Evolutionary conservation across 2,329 filamentous ascomycete genomes (phyloP).

Genomic region (Fusarium mexicanum): DNA sequence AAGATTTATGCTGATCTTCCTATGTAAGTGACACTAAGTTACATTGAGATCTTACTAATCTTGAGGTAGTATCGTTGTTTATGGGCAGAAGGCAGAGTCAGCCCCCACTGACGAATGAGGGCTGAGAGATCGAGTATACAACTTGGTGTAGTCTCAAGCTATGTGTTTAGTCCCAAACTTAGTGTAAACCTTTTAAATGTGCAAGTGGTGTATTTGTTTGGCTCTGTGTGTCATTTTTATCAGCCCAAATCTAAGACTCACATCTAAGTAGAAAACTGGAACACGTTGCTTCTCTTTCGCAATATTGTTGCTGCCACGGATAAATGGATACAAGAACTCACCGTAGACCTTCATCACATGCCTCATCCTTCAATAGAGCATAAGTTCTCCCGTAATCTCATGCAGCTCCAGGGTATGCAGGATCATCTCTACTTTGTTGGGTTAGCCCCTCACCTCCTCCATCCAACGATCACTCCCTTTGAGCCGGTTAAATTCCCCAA

Average conservation of each 20-base stretch:
- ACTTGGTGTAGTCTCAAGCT: background rate
- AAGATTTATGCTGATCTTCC: background rate
- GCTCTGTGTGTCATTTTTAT: accelerated
- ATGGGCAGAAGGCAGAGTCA: background rate
- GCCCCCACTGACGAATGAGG: background rate
- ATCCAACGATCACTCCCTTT: background rate
- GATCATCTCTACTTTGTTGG: conserved; percentile 6
- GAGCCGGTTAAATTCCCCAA: background rate
- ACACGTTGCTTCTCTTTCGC: accelerated
- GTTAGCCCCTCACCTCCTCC: background rate
- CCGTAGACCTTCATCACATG: background rate
- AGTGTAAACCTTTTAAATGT: accelerated
- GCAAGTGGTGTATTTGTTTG: accelerated
- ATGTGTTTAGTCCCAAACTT: background rate
- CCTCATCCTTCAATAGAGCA: background rate
- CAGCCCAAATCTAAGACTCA: background rate
- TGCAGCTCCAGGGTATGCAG: background rate
- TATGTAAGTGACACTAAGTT: background rate
- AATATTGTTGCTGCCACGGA: accelerated
- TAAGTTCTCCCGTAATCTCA: background rate
- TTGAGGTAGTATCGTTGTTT: background rate
- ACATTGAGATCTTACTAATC: background rate
- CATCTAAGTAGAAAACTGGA: accelerated
- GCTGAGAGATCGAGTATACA: background rate
- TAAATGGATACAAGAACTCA: background rate